phyloP scores from a whole-genome alignment of 2,329 filamentous ascomycete genomes.

The Pseudocercospora pini-densiflorae region DNA sequence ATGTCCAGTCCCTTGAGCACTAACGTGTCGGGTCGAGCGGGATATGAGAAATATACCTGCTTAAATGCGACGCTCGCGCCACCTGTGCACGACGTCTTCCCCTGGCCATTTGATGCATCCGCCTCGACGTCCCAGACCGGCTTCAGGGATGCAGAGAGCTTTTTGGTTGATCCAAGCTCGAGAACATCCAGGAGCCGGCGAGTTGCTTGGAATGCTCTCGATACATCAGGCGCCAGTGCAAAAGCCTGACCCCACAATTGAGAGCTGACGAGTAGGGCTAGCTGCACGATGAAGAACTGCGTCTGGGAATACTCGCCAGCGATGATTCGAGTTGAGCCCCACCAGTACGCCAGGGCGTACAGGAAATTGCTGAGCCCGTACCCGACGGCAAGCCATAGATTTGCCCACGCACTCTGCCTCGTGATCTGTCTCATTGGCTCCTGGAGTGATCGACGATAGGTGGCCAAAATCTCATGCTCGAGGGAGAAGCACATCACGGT shows the following conservation, averaged over 20 bases:
- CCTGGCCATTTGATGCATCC: background rate
- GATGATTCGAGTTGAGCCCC: conserved; percentile 73
- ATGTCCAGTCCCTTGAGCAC: conserved; percentile 53
- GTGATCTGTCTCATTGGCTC: conserved; percentile 29
- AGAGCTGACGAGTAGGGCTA: conserved; percentile 72
- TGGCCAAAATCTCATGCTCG: conserved; percentile 51
- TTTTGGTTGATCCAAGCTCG: background rate
- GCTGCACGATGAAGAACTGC: conserved; percentile 74
- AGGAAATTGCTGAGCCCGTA: conserved; percentile 68
- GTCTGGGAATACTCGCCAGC: conserved; percentile 68
- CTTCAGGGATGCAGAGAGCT: background rate
- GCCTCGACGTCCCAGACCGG: background rate
- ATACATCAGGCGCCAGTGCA: conserved; percentile 74
- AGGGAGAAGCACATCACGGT: conserved; percentile 58
- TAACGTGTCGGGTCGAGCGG: conserved; percentile 60
- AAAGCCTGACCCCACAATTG: conserved; percentile 77
- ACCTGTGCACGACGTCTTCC: background rate
- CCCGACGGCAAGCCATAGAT: conserved; percentile 57
- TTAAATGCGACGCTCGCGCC: conserved; percentile 47
- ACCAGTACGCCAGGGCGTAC: conserved; percentile 80
- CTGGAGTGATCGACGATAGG: conserved; percentile 30
- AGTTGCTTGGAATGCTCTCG: conserved; percentile 34
- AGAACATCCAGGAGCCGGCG: background rate
- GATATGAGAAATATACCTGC: conserved; percentile 68
- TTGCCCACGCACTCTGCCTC: conserved; percentile 28